Evolutionary conservation across 192 early-diverging fungal species (phyloP).

Genomic region (Neocallimastix lanati): DNA sequence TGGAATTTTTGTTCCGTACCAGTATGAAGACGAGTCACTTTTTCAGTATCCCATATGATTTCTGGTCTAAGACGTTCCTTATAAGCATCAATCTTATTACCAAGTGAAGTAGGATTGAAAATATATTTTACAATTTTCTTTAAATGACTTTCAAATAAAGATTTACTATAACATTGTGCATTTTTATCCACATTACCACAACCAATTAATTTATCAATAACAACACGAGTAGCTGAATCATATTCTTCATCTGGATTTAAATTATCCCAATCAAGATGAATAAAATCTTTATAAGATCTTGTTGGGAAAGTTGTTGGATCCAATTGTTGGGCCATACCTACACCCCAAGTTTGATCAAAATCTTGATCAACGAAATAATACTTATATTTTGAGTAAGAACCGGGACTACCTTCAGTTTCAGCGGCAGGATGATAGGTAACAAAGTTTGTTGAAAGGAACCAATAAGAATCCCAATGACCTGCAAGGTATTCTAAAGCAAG

Average conservation of each 20-base stretch:
- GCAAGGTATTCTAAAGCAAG: not conserved
- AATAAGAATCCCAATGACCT: not conserved
- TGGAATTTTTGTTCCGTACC: not conserved
- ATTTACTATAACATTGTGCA: not conserved
- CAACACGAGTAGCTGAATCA: not conserved
- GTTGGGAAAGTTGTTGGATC: not conserved
- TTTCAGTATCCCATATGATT: not conserved
- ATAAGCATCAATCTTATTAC: not conserved
- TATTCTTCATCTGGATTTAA: not conserved
- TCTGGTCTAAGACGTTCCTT: not conserved
- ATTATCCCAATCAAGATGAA: not conserved
- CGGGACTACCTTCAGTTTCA: not conserved
- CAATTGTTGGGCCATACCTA: not conserved
- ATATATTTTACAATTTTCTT: not conserved
- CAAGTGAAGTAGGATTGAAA: not conserved
- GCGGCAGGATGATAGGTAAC: not conserved
- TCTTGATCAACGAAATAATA: not conserved
- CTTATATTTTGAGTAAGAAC: not conserved
- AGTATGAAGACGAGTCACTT: not conserved
- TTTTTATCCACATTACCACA: not conserved
- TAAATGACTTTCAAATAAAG: not conserved
- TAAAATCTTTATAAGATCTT: not conserved
- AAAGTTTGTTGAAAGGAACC: not conserved
- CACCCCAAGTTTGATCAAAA: not conserved
- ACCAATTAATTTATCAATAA: not conserved